Percentiles rank a stretch among this genome's conserved stretches.
These are phyloP conservation scores for Termitomyces sp. DNA, from an alignment of 768 basidiomycete genomes.

Conservation along the genomic window DNA sequence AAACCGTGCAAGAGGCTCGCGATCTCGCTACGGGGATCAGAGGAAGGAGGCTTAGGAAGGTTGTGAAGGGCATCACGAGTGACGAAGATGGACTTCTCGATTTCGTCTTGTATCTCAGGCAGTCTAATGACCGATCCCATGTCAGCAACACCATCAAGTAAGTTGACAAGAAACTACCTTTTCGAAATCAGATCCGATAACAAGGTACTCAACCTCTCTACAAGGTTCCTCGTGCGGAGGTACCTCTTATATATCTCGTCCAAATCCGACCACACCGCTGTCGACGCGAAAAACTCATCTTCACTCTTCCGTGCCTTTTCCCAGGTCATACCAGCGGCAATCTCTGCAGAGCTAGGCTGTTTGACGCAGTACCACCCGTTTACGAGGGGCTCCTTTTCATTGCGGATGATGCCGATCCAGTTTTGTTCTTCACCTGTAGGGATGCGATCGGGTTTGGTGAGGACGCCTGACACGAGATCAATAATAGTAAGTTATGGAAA, in stretches of 20 bases:
- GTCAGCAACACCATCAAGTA: background rate
- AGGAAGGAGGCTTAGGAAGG: slow-evolving; percentile 53
- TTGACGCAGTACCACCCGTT: slow-evolving; percentile 64
- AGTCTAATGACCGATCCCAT: slow-evolving; percentile 39
- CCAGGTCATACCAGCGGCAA: slow-evolving; percentile 57
- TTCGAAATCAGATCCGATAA: slow-evolving; percentile 63
- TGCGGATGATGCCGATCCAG: slow-evolving; percentile 59
- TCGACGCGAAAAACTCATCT: slow-evolving; percentile 52
- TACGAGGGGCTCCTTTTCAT: slow-evolving; percentile 48
- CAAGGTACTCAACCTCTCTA: slow-evolving; percentile 55
- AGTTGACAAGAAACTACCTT: slow-evolving; percentile 36
- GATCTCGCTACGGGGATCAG: slow-evolving; percentile 58
- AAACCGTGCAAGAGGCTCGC: slow-evolving; percentile 48
- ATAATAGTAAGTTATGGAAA: background rate
- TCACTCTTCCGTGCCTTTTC: slow-evolving; percentile 57
- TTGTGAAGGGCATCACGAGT: slow-evolving; percentile 27
- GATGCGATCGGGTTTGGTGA: slow-evolving; percentile 75
- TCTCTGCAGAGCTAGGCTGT: slow-evolving; percentile 49
- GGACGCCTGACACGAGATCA: slow-evolving; percentile 45
- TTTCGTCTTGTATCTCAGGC: slow-evolving; percentile 59
- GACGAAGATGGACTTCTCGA: slow-evolving; percentile 41
- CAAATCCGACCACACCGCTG: slow-evolving; percentile 53
- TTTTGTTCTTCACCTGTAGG: slow-evolving; percentile 48
- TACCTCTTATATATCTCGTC: slow-evolving; percentile 49
- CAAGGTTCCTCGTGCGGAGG: slow-evolving; percentile 56